Percentiles rank a stretch among this genome's conserved stretches.
phyloP scores from a whole-genome alignment of 306 rosid species.

The Abrus pulchellus region DNA sequence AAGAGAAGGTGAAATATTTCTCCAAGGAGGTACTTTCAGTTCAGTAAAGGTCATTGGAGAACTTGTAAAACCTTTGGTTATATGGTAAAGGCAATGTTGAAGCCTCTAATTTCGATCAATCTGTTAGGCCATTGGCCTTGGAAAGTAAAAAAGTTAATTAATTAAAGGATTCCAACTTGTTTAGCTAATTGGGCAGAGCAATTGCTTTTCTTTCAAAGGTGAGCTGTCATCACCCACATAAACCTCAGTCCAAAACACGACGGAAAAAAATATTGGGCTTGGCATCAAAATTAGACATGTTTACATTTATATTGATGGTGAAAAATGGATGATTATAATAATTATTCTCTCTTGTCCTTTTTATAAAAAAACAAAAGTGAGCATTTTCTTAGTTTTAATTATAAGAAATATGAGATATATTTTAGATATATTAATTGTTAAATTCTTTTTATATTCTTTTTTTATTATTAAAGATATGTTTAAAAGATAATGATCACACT shows the following conservation, averaged over 20 bases:
- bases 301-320: not conserved
- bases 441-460: too few species aligned
- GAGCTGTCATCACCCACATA: not conserved
- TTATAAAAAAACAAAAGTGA: too few species aligned
- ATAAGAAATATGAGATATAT: too few species aligned
- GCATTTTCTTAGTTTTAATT: too few species aligned
- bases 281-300: not conserved
- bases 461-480: too few species aligned
- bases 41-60: constrained; percentile 4
- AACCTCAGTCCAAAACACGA: not conserved
- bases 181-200: not conserved
- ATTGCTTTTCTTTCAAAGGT: not conserved
- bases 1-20: constrained; percentile 1
- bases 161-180: not conserved
- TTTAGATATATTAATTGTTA: too few species aligned
- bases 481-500: too few species aligned
- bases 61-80: not conserved
- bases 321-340: too few species aligned
- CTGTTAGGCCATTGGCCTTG: not conserved
- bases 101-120: not conserved
- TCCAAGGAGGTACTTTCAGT: not conserved
- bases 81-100: constrained; percentile 15
- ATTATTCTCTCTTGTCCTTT: too few species aligned
- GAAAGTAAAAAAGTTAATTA: too few species aligned
- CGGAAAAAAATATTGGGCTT: not conserved